Conservation (phyloP, 768 basidiomycete species). For the Pleurotus pulmonarius region DNA sequence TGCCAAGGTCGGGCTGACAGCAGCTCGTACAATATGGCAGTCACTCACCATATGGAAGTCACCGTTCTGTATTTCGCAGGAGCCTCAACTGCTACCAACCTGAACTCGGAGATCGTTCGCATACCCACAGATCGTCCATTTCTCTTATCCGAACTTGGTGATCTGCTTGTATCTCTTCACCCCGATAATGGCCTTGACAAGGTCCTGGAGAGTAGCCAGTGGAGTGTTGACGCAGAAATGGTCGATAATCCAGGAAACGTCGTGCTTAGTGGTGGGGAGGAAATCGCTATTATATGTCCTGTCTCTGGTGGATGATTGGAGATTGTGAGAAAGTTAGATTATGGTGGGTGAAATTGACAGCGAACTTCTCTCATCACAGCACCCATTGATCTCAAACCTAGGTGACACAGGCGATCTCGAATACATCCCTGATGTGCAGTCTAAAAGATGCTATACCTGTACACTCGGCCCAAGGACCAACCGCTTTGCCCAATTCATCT, state of each 20-base stretch:
- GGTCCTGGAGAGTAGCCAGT: conserved; percentile 58
- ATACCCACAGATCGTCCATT: conserved; percentile 42
- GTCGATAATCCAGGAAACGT: conserved; percentile 51
- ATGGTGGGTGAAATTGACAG: not conserved
- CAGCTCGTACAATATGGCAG: not conserved
- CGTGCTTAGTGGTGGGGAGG: conserved; percentile 63
- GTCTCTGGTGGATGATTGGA: conserved; percentile 67
- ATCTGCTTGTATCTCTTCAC: conserved; percentile 51
- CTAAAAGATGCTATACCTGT: too few relatives aligned
- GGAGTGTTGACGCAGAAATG: conserved; percentile 85
- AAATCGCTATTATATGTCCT: conserved; percentile 77
- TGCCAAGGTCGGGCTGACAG: not conserved
- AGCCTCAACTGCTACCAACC: conserved; percentile 67
- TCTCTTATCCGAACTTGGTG: conserved; percentile 46
- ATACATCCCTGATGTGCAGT: too few relatives aligned
- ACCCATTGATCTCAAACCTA: not conserved
- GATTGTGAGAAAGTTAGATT: conserved; percentile 11
- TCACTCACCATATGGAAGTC: conserved; percentile 21
- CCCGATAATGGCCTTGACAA: conserved; percentile 44
- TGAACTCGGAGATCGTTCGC: conserved; percentile 47
- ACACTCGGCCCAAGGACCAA: too few relatives aligned
- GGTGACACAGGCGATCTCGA: too few relatives aligned
- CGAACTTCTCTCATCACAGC: not conserved
- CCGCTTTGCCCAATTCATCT: not conserved
- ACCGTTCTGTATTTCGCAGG: conserved; percentile 56